phyloP scores from a whole-genome alignment of 805 yeast species.

The Metschnikowia rubicola region DNA sequence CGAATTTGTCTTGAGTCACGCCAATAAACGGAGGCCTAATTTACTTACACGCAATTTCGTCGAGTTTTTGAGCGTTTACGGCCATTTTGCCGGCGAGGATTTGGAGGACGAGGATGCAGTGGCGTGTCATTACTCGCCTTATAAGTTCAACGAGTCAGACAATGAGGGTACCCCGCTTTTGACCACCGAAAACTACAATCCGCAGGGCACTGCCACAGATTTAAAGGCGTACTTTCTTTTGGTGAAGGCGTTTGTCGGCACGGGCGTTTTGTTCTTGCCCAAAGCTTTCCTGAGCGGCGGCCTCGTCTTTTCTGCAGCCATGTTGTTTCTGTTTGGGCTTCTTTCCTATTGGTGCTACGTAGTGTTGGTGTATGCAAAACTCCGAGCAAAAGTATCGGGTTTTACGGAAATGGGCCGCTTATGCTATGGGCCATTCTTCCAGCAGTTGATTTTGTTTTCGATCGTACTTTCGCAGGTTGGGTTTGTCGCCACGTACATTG shows the following conservation, averaged over 20 bases:
- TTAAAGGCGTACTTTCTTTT: constrained; percentile 66
- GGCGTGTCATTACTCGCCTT: constrained; percentile 45
- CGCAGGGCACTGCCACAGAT: constrained; percentile 65
- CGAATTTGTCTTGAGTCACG: constrained; percentile 47
- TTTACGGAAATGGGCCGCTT: constrained; percentile 72
- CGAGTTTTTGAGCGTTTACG: constrained; percentile 74
- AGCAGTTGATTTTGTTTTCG: constrained; percentile 57
- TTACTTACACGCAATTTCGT: constrained; percentile 68
- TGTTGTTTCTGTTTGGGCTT: constrained; percentile 58
- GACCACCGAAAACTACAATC: constrained; percentile 12
- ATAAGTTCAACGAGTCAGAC: constrained; percentile 15
- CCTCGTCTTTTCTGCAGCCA: constrained; percentile 49
- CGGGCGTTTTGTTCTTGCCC: constrained; percentile 71
- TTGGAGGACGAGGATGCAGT: constrained; percentile 63
- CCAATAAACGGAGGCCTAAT: constrained; percentile 30
- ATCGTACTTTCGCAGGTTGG: constrained; percentile 73
- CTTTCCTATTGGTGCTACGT: constrained; percentile 79
- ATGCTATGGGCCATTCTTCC: constrained; percentile 65
- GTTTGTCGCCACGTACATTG: constrained; percentile 76
- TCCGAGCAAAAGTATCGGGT: constrained; percentile 60
- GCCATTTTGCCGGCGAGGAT: constrained; percentile 84
- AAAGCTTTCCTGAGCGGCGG: constrained; percentile 75
- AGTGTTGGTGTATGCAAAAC: constrained; percentile 57
- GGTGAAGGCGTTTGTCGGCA: constrained; percentile 73
- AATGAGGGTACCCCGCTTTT: constrained; percentile 40